Conservation (phyloP, 805 yeast species). For the Groenewaldozyma tartarivorans region DNA sequence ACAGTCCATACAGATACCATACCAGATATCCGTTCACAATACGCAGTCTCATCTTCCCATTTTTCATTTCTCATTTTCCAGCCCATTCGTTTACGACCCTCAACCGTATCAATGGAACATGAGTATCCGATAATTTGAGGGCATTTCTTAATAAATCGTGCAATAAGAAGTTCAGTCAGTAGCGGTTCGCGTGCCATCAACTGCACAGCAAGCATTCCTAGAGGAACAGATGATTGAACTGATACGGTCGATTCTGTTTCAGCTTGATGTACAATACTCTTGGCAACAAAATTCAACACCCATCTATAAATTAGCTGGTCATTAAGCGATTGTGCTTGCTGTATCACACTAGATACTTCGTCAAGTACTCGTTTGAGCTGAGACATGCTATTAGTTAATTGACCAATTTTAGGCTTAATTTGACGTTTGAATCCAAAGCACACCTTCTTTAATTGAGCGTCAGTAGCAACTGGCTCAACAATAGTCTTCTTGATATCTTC, state of each 20-base stretch:
- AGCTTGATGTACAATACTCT: constrained; percentile 81
- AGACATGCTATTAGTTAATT: constrained; percentile 58
- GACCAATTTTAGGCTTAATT: constrained; percentile 86
- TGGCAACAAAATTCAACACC: constrained; percentile 75
- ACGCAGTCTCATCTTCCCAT: constrained; percentile 49
- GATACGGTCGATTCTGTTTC: constrained; percentile 83
- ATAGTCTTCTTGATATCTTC: constrained; percentile 32
- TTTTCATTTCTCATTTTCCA: constrained; percentile 50
- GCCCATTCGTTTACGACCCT: constrained; percentile 80
- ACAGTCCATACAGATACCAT: constrained; percentile 74
- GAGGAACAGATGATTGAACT: constrained; percentile 68
- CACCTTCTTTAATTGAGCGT: constrained; percentile 37
- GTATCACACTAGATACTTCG: constrained; percentile 44
- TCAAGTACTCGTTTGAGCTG: constrained; percentile 40
- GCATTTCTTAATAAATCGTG: constrained; percentile 85
- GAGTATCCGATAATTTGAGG: constrained; percentile 80
- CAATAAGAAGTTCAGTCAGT: constrained; percentile 49
- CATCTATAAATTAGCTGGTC: constrained; percentile 52
- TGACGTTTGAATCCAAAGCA: constrained; percentile 57
- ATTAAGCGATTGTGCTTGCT: constrained; percentile 34
- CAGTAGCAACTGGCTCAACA: background rate
- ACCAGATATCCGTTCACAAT: constrained; percentile 82
- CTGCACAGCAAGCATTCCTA: constrained; percentile 55
- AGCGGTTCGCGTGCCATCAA: constrained; percentile 44
- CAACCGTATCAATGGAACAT: constrained; percentile 66